Base-by-base conservation (phyloP, 441 rosid genomes). In the Biscutella laevigata region DNA sequence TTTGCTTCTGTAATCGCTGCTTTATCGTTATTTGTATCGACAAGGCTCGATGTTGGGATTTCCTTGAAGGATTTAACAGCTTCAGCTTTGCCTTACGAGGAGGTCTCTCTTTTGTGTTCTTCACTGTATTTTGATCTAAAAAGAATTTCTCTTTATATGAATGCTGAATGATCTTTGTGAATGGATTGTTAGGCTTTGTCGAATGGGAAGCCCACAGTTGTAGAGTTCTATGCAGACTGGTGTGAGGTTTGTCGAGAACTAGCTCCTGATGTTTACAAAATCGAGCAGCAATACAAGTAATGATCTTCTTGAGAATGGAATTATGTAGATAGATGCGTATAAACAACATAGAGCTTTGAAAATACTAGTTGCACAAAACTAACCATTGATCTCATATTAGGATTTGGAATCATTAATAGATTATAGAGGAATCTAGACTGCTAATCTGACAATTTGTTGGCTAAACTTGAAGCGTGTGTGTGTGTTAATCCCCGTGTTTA, bases 161-260 rank as follows among this genome's bases (percentile, higher is more conserved):
- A 7, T 26, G 45, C 8, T 15, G 40, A 5, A 12, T 42, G 27
- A 0, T 12, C 32, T 42, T 11, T 16, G 19, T n/a, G 32, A 38
- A 8, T 44, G 53, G 29, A 26, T 56, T 40, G 13, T 21, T 67
- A 90, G 96, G 96, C 98, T 45, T 77, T 90, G 7, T 61, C 88
- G 30, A 91, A 91, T 71, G 96, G 95, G 68, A 91, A 77, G 77
- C 95, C 98, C 0, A 90, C 98, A 0, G 98, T 87, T 12, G 85
- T 91, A 38, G 98, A 91, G 71, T 87, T 91, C 59, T 91, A 87
- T 47, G 98, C 98, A 10, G 95, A 91, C 71, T 91, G 98, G 98
- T 87, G 98, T 53, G 95, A 91, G 73, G 96, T 87, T 45, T 91
- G 98, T 51, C 61, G 95, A 39, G 96, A 91, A 71, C 66, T 91